Evolutionary conservation across 805 yeast genomes (phyloP).

Genomic region (Pichia phayaonensis): DNA sequence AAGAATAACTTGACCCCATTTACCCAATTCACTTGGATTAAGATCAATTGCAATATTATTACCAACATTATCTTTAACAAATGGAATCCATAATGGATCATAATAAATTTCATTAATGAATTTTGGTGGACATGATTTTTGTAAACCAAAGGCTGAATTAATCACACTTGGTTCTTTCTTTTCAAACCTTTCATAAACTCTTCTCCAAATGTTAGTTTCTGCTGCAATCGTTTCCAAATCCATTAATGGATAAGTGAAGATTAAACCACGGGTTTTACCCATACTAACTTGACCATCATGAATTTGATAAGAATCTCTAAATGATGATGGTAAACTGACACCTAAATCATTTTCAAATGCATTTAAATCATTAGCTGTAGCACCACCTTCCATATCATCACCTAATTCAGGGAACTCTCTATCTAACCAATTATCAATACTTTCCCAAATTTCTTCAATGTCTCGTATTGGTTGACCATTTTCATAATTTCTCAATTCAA

Average conservation of each 20-base stretch:
- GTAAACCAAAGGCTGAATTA: conserved; percentile 22
- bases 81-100: conserved; percentile 88
- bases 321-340: conserved; percentile 68
- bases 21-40: conserved; percentile 71
- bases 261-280: conserved; percentile 67
- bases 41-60: conserved; percentile 89
- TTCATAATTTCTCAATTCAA: conserved; percentile 35
- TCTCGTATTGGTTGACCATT: conserved; percentile 51
- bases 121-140: conserved; percentile 71
- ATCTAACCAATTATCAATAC: conserved; percentile 76
- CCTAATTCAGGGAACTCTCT: conserved; percentile 73
- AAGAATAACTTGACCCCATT: conserved; percentile 84
- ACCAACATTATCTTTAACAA: conserved; percentile 82
- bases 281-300: conserved; percentile 89
- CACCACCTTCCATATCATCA: conserved; percentile 71
- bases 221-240: conserved; percentile 73
- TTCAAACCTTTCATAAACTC: conserved; percentile 37
- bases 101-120: conserved; percentile 71
- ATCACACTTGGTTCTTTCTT: conserved; percentile 14
- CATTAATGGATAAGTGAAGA: conserved; percentile 75
- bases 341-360: conserved; percentile 81
- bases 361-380: conserved; percentile 69
- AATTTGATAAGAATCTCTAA: conserved; percentile 66
- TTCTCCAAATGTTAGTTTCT: conserved; percentile 82
- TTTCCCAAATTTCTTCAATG: conserved; percentile 80